Evolutionary conservation across 495 filamentous ascomycete species (phyloP).

Genomic region (Rostrohypoxylon terebratum): DNA sequence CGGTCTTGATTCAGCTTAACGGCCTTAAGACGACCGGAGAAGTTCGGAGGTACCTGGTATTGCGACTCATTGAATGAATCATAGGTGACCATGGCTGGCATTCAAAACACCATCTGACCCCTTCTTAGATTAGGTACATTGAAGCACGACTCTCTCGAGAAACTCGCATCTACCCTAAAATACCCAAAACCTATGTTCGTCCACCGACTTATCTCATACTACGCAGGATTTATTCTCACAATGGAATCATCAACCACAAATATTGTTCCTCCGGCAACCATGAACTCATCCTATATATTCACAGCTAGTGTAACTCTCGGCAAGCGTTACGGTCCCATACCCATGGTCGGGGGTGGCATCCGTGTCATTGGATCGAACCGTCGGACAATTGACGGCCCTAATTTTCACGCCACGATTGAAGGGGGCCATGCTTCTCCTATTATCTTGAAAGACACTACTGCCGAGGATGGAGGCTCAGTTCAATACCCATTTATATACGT

Average conservation of each 20-base stretch:
- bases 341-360: conserved; percentile 1
- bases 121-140: not conserved
- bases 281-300: conserved; percentile 2
- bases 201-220: not conserved
- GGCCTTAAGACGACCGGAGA: not conserved
- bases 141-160: not conserved
- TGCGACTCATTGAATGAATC: not conserved
- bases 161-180: not conserved
- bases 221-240: not conserved
- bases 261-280: not conserved
- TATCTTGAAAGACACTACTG: not conserved
- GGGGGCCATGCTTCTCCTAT: conserved; percentile 3
- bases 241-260: not conserved
- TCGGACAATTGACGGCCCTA: conserved; percentile 4
- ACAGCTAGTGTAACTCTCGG: conserved; percentile 3
- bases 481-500: conserved; percentile 4
- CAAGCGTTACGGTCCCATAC: conserved; percentile 6
- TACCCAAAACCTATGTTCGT: not conserved
- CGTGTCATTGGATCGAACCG: conserved; percentile 4
- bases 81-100: not conserved
- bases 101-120: not conserved
- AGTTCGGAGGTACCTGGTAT: not conserved
- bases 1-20: not conserved
- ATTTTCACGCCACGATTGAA: conserved; percentile 5
- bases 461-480: not conserved